Evolutionary conservation across 108 stramenopile genomes (phyloP), one percentile per base, ranked within the genome.

Genomic region (Conticribra guillardii): DNA sequence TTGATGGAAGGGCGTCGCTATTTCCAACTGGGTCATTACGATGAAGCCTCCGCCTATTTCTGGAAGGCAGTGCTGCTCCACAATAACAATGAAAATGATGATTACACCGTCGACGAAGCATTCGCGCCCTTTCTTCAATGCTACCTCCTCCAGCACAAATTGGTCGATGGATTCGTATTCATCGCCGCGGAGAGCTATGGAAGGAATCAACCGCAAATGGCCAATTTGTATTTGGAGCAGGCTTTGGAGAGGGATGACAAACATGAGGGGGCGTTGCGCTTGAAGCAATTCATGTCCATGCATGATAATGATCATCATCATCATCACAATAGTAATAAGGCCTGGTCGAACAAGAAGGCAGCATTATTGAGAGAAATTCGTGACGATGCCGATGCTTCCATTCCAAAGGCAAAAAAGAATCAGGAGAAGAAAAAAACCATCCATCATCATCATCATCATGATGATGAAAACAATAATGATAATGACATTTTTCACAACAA

Each of bases 141-240:
- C 58, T 90, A 84, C 48, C 16, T 58, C 18, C 30, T 84, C 9
- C 85, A 81, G 50, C 76, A 64, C 24, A 60, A 73, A 57, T 32
- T 82, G 7, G 87, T 74, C 9, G 92, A 93, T 54, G 92, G 88
- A 34, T 86, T 89, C 21, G 76, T 84, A 4, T 89, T 76, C 49
- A 78, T 93, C 48, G 83, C 88, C 0, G 75, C 69, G 23, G 89
- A 93, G 66, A 81, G 81, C 2, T 80, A 86, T 52, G 68, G 70
- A 28, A 76, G 92, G n/a, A 85, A 83, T 24, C 89, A 90, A 56
- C 67, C 62, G n/a, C 68, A 82, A 15, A 90, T 93, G 89, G 92
- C 83, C 18, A 47, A 71, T 17, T 55, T 69, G 54, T 93, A 90
- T 60, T 41, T 90, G 32, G 54, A 67, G 50, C 83, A 86, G 64